phyloP scores from a whole-genome alignment of 208 protist species.

The Trypanosoma cruzi region DNA sequence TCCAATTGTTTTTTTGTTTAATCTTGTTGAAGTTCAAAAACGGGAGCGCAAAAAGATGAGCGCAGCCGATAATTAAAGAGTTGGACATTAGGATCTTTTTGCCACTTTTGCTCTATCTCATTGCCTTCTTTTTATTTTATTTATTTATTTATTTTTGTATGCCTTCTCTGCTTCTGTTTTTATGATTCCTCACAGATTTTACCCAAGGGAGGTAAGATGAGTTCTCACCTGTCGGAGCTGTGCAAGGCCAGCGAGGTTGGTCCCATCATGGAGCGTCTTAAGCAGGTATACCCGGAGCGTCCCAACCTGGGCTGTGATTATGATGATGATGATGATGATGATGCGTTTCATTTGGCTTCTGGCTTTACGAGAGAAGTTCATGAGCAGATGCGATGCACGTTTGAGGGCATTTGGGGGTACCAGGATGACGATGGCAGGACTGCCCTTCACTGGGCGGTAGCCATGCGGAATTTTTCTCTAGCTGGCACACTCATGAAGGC shows the following conservation, averaged over 20 bases:
- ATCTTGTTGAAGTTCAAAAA: slow-evolving; percentile 7
- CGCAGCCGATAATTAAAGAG: not conserved
- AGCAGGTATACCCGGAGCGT: slow-evolving; percentile 30
- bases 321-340: not conserved
- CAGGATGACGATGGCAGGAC: slow-evolving; percentile 89
- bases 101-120: not conserved
- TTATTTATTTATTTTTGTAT: not conserved
- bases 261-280: slow-evolving; percentile 48
- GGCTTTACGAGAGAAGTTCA: slow-evolving; percentile 9
- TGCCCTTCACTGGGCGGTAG: slow-evolving; percentile 88
- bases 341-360: not conserved
- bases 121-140: not conserved
- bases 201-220: slow-evolving; percentile 5
- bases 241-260: slow-evolving; percentile 60
- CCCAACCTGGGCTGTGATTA: too few relatives aligned
- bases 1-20: slow-evolving; percentile 12
- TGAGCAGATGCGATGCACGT: slow-evolving; percentile 29
- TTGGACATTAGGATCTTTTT: not conserved
- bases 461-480: slow-evolving; percentile 75
- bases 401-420: slow-evolving; percentile 63
- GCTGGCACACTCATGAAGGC: slow-evolving; percentile 53
- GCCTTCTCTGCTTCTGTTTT: slow-evolving; percentile 17
- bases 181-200: not conserved
- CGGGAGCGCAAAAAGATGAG: not conserved
- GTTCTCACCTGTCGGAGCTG: slow-evolving; percentile 71